A percentile compares a stretch with the other conserved stretches of the same genome.
phyloP scores from a whole-genome alignment of 2,329 filamentous ascomycete species.

The Epichloe gansuensis region DNA sequence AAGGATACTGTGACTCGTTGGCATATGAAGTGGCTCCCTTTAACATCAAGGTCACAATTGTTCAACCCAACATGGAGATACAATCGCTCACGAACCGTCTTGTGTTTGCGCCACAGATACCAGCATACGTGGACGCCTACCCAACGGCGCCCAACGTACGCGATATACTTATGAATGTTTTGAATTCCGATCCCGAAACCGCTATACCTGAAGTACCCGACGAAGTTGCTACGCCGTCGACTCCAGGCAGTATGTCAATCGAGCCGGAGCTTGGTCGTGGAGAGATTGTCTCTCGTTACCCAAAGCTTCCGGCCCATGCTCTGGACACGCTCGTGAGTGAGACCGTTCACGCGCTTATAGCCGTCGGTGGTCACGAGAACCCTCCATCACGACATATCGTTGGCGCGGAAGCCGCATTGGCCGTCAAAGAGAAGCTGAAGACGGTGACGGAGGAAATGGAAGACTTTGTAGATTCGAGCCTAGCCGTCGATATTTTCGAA shows the following conservation, averaged over 20 bases:
- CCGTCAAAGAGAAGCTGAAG: slow-evolving; percentile 92
- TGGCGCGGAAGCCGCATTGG: slow-evolving; percentile 72
- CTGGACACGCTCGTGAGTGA: slow-evolving; percentile 70
- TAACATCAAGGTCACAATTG: slow-evolving; percentile 90
- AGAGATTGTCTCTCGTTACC: slow-evolving; percentile 56
- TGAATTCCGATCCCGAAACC: slow-evolving; percentile 65
- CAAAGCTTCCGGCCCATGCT: slow-evolving; percentile 54
- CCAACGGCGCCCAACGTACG: slow-evolving; percentile 64
- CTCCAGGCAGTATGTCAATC: slow-evolving; percentile 19
- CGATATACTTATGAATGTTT: slow-evolving; percentile 67
- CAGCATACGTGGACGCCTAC: slow-evolving; percentile 29
- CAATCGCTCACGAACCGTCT: slow-evolving; percentile 78
- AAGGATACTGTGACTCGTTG: slow-evolving; percentile 89
- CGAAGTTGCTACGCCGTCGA: slow-evolving; percentile 17
- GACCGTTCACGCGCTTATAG: slow-evolving; percentile 80
- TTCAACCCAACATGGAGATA: slow-evolving; percentile 92
- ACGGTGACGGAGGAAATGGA: slow-evolving; percentile 93
- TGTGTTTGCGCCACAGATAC: slow-evolving; percentile 67
- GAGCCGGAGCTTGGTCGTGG: slow-evolving; percentile 23
- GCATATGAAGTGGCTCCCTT: slow-evolving; percentile 96
- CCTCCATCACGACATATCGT: slow-evolving; percentile 91
- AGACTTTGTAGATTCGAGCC: slow-evolving; percentile 85
- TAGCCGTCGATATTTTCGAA: slow-evolving; percentile 66
- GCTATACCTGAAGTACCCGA: slow-evolving; percentile 25
- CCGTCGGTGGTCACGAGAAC: slow-evolving; percentile 92